Evolutionary conservation across 371 early-diverging fungal species (phyloP).

Genomic region (Apophysomyces trapeziformis): DNA sequence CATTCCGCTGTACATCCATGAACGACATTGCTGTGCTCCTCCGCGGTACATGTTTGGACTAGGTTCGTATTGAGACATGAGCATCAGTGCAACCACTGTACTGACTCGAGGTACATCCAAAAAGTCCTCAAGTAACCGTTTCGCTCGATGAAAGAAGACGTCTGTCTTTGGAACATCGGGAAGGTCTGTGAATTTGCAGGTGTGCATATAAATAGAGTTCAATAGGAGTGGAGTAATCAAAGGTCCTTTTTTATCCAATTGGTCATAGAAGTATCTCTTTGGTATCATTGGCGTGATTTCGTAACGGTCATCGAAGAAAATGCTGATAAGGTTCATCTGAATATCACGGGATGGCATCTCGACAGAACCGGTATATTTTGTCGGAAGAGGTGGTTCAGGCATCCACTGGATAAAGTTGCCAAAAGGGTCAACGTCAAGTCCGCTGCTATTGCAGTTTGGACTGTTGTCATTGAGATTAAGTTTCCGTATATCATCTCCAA

Average conservation of each 20-base stretch:
- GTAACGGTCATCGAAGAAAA: constrained; percentile 28
- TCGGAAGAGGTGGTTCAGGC: constrained; percentile 24
- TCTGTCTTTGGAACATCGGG: constrained; percentile 25
- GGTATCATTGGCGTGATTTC: constrained; percentile 17
- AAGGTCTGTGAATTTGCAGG: constrained; percentile 17
- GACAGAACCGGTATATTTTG: constrained; percentile 25
- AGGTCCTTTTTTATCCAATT: constrained; percentile 31
- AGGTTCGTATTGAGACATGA: constrained; percentile 40
- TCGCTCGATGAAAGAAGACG: constrained; percentile 40
- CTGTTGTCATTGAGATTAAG: constrained; percentile 20
- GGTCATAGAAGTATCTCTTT: constrained; percentile 26
- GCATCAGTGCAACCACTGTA: constrained; percentile 32
- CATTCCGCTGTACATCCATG: constrained; percentile 44
- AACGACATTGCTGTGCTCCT: constrained; percentile 27
- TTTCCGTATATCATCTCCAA: constrained; percentile 25
- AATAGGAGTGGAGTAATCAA: constrained; percentile 38
- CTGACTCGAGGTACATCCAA: constrained; percentile 37
- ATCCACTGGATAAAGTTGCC: constrained; percentile 36
- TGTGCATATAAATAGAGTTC: constrained; percentile 36
- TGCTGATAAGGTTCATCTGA: constrained; percentile 33
- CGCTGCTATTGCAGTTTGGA: constrained; percentile 17
- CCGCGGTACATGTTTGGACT: constrained; percentile 24
- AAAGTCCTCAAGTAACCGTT: constrained; percentile 36
- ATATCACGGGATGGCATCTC: constrained; percentile 38
- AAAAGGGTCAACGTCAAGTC: constrained; percentile 23